Percentiles rank a stretch among this genome's conserved stretches.
Conservation (phyloP, 1,284 basidiomycete species). For the Malassezia caprae region DNA sequence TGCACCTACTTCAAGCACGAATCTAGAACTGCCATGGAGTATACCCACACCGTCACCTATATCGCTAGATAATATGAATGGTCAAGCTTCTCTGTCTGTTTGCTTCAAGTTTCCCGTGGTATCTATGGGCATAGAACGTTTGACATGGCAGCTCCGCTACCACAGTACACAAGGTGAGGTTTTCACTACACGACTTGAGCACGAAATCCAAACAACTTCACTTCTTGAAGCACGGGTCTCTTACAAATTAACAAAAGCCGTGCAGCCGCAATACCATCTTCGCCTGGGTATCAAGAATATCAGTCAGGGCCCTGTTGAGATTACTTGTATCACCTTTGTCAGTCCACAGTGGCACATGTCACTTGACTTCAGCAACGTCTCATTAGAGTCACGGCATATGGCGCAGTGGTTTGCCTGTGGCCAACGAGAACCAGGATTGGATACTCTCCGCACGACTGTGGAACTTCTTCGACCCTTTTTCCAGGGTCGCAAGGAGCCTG, state of each 20-base stretch:
- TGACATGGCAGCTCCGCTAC: constrained; percentile 11
- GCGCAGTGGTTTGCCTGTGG: neutral
- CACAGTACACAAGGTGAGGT: neutral
- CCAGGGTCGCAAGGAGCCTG: neutral
- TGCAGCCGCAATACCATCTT: neutral
- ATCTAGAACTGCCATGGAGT: neutral
- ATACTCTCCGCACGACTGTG: neutral
- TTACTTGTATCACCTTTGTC: neutral
- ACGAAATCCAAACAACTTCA: neutral
- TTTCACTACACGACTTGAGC: neutral
- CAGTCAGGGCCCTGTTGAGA: neutral
- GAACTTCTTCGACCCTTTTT: neutral
- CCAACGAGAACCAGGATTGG: neutral
- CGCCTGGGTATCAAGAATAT: neutral
- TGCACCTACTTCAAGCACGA: neutral
- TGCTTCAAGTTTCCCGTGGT: neutral
- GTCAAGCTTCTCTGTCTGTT: neutral
- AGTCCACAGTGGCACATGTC: constrained; percentile 2
- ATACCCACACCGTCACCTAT: neutral
- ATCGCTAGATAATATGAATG: neutral
- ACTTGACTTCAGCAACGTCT: neutral
- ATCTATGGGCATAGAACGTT: neutral
- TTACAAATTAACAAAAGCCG: neutral
- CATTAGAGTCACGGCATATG: neutral
- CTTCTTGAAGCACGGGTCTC: neutral